Base-by-base conservation (phyloP, 257 asterid genomes). In the Orobanche coerulescens region DNA sequence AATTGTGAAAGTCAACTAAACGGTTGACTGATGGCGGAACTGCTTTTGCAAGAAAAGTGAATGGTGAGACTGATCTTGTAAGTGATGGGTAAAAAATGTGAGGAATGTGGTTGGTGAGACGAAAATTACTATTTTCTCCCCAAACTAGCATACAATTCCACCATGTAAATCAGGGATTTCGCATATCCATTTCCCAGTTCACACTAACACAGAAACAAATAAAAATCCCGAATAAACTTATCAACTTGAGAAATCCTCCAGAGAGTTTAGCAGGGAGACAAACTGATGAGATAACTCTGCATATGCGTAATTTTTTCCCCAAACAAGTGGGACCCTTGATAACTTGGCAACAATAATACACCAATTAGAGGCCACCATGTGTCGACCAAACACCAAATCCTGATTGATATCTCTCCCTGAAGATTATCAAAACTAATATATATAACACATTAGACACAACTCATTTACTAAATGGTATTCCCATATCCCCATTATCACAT, bases 311-410 rank as follows among this genome's bases (percentile, higher is more conserved):
- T 67, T 76, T 70, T 60, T 64, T 57, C 9, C 0, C 75, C 71
- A 55, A 48, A 61, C 78, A 71, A 23, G 6, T 59, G 87, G 89
- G 75, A 36, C 89, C 84, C 86, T n/a, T 43, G 23, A 16, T 64
- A 46, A 30, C 58, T 73, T 79, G 77, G 68, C 78, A 68, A 57
- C 73, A 65, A 25, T 18, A 42, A n/a, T 31, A 54, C 60, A 9
- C 73, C 81, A 68, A 76, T 68, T 64, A 50, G n/a, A 71, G 22
- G 20, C 72, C 64, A 30, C 30, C 85, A 74, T 46, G 70, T 72
- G 79, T 79, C 72, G 26, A 56, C 36, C 74, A 77, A 66, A 71
- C 78, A 68, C 69, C 46, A 61, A 56, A 24, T 62, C 49, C 37
- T 20, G 26, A 19, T 47, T 47, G 10, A 19, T 51, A 51, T 52